Evolutionary conservation across 768 basidiomycete genomes (phyloP), one percentile per base, ranked within the genome.

Genomic region (Suillus variegatus): DNA sequence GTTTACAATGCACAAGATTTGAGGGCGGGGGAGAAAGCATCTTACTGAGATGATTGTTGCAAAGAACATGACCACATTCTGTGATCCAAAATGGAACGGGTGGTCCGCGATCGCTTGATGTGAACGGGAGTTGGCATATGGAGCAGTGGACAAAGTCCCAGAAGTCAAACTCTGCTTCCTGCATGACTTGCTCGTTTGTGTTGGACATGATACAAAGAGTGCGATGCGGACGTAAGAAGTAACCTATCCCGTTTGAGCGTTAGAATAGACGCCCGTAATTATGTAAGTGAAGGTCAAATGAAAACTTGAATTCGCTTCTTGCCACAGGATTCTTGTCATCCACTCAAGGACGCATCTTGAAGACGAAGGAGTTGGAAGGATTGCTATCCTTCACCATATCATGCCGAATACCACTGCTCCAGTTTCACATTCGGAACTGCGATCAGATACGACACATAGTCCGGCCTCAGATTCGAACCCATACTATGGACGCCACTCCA

Each of bases 61-160:
- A 95, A 35, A 94, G 69, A 64, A 94, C 84, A 81, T 95, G 93
- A 0, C 92, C 92, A 70, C 93, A 95, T 74, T 94, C 92, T 2
- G 93, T 93, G 66, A 94, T 81, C 93, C 93, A 95, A 74, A 94
- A 95, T 0, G 93, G 93, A 35, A 91, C 77, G 3, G 84, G 80
- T 12, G 88, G 82, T 49, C 82, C 84, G 46, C 81, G 78, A 44
- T 83, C 81, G n/a, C 74, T 75, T 2, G 85, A 78, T 8, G 79
- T 71, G 69, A 90, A 94, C 0, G 88, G 84, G 35, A 91, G 81
- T 67, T 88, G 87, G 69, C 93, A 95, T 71, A 84, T 81, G 0
- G 85, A 79, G 70, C 93, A 95, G 62, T 78, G 76, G 7, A 93
- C 88, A 67, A 91, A 93, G 54, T 93, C 89, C 93, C 93, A 95